Conservation (phyloP, 2,329 filamentous ascomycete species). For the Diplocarpon mali region DNA sequence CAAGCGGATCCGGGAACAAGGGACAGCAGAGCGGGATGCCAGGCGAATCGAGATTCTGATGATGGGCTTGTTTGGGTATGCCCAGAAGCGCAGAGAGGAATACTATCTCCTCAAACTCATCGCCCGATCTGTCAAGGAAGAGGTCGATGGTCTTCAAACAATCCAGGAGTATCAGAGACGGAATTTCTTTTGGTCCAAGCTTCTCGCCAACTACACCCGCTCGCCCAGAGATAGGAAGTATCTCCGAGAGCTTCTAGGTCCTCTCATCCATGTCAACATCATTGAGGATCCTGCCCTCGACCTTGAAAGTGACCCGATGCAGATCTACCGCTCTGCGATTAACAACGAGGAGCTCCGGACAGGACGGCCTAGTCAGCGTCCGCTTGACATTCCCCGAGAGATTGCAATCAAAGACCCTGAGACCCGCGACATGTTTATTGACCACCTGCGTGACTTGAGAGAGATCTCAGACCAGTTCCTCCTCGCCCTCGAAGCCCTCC, state of each 20-base stretch:
- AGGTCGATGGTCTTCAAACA: slow-evolving; percentile 61
- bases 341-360: slow-evolving; percentile 96
- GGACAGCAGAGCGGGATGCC: slow-evolving; percentile 79
- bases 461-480: slow-evolving; percentile 94
- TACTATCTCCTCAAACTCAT: slow-evolving; percentile 93
- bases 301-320: slow-evolving; percentile 91
- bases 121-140: slow-evolving; percentile 70
- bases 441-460: slow-evolving; percentile 83
- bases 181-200: slow-evolving; percentile 86
- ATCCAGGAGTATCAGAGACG: slow-evolving; percentile 80
- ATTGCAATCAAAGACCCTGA: slow-evolving; percentile 93
- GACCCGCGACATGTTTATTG: slow-evolving; percentile 84
- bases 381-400: slow-evolving; percentile 77
- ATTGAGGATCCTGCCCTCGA: slow-evolving; percentile 86
- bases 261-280: slow-evolving; percentile 81
- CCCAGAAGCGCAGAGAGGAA: slow-evolving; percentile 91
- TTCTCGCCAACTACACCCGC: slow-evolving; percentile 78
- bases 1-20: slow-evolving; percentile 69
- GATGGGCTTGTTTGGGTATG: slow-evolving; percentile 95
- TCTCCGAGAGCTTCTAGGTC: slow-evolving; percentile 73
- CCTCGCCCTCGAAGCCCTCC: slow-evolving; percentile 64
- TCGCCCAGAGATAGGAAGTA: slow-evolving; percentile 90
- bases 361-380: slow-evolving; percentile 69
- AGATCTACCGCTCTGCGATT: slow-evolving; percentile 90
- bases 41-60: slow-evolving; percentile 88